phyloP scores from a whole-genome alignment of 2,329 filamentous ascomycete genomes.

The Aureobasidium sp. region DNA sequence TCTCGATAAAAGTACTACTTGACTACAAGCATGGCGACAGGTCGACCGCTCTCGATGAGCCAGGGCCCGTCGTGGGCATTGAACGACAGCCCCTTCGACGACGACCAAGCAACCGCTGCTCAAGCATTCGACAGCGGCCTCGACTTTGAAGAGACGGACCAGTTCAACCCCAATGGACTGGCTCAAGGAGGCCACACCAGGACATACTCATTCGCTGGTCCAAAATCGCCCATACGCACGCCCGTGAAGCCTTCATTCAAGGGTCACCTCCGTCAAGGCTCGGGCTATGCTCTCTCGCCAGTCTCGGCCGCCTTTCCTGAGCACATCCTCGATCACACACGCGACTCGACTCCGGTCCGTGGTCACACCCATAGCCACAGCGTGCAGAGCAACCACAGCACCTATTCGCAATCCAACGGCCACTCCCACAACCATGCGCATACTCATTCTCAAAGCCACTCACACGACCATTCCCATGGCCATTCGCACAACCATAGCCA shows the following conservation, averaged over 20 bases:
- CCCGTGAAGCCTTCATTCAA: constrained; percentile 12
- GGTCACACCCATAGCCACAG: constrained; percentile 15
- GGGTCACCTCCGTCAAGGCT: constrained; percentile 6
- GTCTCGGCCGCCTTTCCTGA: constrained; percentile 13
- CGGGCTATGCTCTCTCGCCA: constrained; percentile 8
- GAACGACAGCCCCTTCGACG: constrained; percentile 5
- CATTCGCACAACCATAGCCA: constrained; percentile 31
- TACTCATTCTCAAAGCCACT: constrained; percentile 8
- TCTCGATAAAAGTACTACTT: not conserved
- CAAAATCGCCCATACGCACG: constrained; percentile 6
- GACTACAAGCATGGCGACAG: not conserved
- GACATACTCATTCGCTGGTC: constrained; percentile 7
- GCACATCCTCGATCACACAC: constrained; percentile 6
- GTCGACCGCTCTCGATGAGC: not conserved
- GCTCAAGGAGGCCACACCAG: constrained; percentile 26
- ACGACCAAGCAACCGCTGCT: not conserved
- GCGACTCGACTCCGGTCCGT: constrained; percentile 23
- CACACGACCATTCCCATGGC: constrained; percentile 27
- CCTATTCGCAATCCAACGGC: too few species aligned
- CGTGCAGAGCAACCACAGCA: not conserved
- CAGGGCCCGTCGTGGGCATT: constrained; percentile 6
- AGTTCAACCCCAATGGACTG: constrained; percentile 15
- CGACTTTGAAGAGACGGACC: constrained; percentile 13
- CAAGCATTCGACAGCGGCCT: constrained; percentile 9
- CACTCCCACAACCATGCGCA: constrained; percentile 24